Conservation (phyloP, 768 basidiomycete genomes). For the Auricularia auricula-judae region DNA sequence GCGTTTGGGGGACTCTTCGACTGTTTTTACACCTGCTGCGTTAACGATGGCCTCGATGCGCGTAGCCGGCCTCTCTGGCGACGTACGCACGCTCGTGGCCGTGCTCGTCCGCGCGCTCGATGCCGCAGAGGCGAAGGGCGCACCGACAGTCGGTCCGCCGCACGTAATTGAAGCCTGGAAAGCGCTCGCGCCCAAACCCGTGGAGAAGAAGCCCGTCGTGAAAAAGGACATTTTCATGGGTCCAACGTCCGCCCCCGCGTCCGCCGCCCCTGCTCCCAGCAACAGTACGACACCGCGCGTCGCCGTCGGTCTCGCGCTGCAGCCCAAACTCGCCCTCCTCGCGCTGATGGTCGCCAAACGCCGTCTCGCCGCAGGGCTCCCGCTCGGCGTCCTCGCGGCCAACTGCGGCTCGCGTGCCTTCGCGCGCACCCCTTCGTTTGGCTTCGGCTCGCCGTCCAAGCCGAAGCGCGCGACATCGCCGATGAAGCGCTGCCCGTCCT, state of each 20-base stretch:
- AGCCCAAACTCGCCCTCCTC: constrained; percentile 61
- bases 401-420: constrained; percentile 1
- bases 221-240: too few species aligned
- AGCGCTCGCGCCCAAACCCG: constrained; percentile 7
- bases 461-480: constrained; percentile 38
- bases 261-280: too few species aligned
- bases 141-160: background rate
- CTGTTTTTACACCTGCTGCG: constrained; percentile 52
- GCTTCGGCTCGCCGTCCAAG: constrained; percentile 36
- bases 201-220: constrained; percentile 11
- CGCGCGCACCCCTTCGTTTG: constrained; percentile 16
- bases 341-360: constrained; percentile 52
- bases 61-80: constrained; percentile 70
- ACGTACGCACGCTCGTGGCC: constrained; percentile 71
- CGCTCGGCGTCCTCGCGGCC: constrained; percentile 24
- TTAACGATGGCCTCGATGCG: constrained; percentile 69
- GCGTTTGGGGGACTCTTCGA: constrained; percentile 20
- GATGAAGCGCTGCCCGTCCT: constrained; percentile 14
- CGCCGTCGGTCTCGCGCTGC: constrained; percentile 42
- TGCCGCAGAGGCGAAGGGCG: constrained; percentile 30
- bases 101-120: constrained; percentile 75
- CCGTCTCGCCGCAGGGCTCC: constrained; percentile 46
- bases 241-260: constrained; percentile 15
- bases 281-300: too few species aligned
- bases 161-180: background rate